A percentile compares a stretch with the other conserved stretches of the same genome.
phyloP scores from a whole-genome alignment of 305 asterid genomes.

The Withania somnifera region DNA sequence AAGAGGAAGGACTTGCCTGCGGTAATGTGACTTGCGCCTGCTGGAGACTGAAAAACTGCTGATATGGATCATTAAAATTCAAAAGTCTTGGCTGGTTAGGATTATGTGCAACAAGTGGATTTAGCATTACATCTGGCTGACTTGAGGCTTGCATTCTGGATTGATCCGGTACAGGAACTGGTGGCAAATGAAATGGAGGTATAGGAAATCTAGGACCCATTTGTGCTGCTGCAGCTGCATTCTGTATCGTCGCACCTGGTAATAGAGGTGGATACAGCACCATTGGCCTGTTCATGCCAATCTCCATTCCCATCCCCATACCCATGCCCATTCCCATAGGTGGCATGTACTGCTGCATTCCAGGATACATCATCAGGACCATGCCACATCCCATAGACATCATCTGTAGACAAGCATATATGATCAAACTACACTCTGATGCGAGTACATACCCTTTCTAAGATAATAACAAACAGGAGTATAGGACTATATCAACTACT shows the following conservation, averaged over 20 bases:
- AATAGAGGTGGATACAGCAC: conserved; percentile 46
- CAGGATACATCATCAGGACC: conserved; percentile 84
- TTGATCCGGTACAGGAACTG: conserved; percentile 30
- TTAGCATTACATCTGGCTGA: conserved; percentile 23
- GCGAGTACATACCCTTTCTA: background rate
- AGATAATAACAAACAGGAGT: background rate
- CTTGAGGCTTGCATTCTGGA: conserved; percentile 35
- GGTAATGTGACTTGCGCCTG: conserved; percentile 33
- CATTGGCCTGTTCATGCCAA: conserved; percentile 61
- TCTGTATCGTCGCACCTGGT: conserved; percentile 43
- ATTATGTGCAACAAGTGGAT: conserved; percentile 16
- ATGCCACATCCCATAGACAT: conserved; percentile 84
- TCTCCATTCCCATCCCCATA: conserved; percentile 55
- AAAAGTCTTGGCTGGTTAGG: conserved; percentile 39
- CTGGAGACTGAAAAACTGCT: conserved; percentile 46
- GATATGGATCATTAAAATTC: conserved; percentile 44
- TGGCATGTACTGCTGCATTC: conserved; percentile 79
- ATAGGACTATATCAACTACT: background rate
- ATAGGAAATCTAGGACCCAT: conserved; percentile 48
- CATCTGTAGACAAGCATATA: conserved; percentile 30
- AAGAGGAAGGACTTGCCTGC: conserved; percentile 32
- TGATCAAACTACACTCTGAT: background rate
- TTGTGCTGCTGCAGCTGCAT: conserved; percentile 39
- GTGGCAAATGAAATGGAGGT: conserved; percentile 41
- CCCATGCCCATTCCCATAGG: conserved; percentile 67